phyloP scores from a whole-genome alignment of 331 rosid genomes.

The Malus hybrid region DNA sequence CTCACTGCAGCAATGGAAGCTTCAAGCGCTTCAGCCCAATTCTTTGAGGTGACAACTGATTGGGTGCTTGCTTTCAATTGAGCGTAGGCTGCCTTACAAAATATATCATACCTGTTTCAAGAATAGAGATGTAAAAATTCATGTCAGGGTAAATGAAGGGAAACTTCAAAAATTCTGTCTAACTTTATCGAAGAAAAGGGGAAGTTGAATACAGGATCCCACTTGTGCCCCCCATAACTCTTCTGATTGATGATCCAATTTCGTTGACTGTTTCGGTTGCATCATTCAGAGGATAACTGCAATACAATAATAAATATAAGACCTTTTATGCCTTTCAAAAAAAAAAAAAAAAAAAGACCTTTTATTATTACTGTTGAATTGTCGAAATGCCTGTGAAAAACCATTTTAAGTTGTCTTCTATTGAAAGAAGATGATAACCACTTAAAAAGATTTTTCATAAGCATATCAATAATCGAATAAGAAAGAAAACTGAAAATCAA shows the following conservation, averaged over 20 bases:
- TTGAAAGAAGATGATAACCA: not conserved
- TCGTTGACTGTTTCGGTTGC: constrained; percentile 74
- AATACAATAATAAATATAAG: constrained; percentile 17
- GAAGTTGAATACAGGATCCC: constrained; percentile 65
- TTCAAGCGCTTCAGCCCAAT: constrained; percentile 80
- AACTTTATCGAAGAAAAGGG: constrained; percentile 16
- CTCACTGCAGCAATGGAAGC: constrained; percentile 78
- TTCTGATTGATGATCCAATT: constrained; percentile 71
- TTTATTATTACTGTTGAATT: no score
- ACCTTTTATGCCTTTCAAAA: no score
- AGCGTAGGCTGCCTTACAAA: constrained; percentile 72
- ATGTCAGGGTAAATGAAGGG: not conserved
- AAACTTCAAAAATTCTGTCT: not conserved
- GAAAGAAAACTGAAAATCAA: constrained; percentile 1
- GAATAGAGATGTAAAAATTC: not conserved
- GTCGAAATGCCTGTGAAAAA: no score
- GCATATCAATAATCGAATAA: not conserved
- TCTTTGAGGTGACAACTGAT: constrained; percentile 37
- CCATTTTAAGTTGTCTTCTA: no score
- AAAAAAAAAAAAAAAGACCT: no score
- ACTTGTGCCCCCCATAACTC: constrained; percentile 96
- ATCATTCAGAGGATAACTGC: constrained; percentile 91
- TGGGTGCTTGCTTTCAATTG: constrained; percentile 53
- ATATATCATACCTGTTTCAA: constrained; percentile 57
- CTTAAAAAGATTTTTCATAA: not conserved